A percentile compares a stretch with the other conserved stretches of the same genome.
Evolutionary conservation across 371 early-diverging fungal genomes (phyloP).

Genomic region (Mycotypha africana): DNA sequence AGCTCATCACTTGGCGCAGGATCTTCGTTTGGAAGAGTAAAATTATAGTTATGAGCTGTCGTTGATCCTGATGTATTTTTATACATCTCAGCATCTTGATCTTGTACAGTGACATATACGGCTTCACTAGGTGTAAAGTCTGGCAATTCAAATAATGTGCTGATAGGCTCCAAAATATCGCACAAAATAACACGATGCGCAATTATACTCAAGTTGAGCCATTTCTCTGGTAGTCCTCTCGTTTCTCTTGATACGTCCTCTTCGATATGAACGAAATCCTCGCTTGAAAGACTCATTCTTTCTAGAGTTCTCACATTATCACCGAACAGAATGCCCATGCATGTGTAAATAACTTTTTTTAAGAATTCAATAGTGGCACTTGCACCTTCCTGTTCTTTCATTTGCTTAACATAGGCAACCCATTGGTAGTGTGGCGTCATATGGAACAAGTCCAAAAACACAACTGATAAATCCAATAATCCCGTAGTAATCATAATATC

Average conservation of each 20-base stretch:
- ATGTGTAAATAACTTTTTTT: conserved; percentile 46
- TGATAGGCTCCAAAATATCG: conserved; percentile 50
- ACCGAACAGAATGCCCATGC: conserved; percentile 45
- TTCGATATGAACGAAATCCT: conserved; percentile 17
- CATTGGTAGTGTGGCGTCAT: conserved; percentile 41
- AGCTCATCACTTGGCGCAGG: background rate
- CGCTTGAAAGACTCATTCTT: conserved; percentile 16
- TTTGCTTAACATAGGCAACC: conserved; percentile 27
- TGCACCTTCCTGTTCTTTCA: conserved; percentile 37
- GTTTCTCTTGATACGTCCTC: conserved; percentile 18
- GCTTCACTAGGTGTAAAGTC: conserved; percentile 33
- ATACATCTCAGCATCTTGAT: background rate
- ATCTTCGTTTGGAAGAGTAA: background rate
- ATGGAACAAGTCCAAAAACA: conserved; percentile 41
- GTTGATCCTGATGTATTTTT: background rate
- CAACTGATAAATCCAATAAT: conserved; percentile 41
- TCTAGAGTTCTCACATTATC: conserved; percentile 25
- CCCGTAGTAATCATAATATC: conserved; percentile 41
- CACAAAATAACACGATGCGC: conserved; percentile 47
- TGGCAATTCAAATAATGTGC: conserved; percentile 39
- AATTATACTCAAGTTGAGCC: conserved; percentile 56
- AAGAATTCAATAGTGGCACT: conserved; percentile 48
- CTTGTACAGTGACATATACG: conserved; percentile 1
- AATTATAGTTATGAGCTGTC: no score
- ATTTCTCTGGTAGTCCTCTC: conserved; percentile 41